Conservation (phyloP, 2,329 filamentous ascomycete species). For the Aspergillus ustus region DNA sequence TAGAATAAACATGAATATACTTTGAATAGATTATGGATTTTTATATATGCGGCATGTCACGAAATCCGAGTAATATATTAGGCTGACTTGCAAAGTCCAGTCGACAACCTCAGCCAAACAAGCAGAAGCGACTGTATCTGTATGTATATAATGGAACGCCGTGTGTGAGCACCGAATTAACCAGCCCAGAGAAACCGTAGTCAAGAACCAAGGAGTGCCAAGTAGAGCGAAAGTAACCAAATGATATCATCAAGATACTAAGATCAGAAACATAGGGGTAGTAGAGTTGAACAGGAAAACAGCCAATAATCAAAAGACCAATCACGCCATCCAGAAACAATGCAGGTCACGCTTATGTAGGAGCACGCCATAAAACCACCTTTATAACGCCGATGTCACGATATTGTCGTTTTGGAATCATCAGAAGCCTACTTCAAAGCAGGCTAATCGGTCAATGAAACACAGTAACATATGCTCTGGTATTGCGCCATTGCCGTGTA, state of each 20-base stretch:
- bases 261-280: constrained; percentile 11
- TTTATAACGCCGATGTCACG: constrained; percentile 28
- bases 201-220: neutral
- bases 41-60: neutral
- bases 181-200: neutral
- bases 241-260: constrained; percentile 15
- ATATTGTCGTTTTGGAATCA: constrained; percentile 1
- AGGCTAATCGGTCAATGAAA: constrained; percentile 39
- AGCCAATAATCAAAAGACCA: constrained; percentile 15
- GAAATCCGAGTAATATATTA: neutral
- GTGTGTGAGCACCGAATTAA: neutral
- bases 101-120: no score
- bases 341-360: constrained; percentile 28
- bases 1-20: neutral
- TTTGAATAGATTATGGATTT: neutral
- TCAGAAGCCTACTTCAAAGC: neutral
- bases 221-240: neutral
- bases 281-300: constrained; percentile 18
- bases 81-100: neutral
- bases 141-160: neutral
- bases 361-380: constrained; percentile 17
- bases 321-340: constrained; percentile 21
- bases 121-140: neutral
- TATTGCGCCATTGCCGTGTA: constrained; percentile 42
- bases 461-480: constrained; percentile 42